Conservation (phyloP, 495 filamentous ascomycete species). For the Tuber umbilicatum region DNA sequence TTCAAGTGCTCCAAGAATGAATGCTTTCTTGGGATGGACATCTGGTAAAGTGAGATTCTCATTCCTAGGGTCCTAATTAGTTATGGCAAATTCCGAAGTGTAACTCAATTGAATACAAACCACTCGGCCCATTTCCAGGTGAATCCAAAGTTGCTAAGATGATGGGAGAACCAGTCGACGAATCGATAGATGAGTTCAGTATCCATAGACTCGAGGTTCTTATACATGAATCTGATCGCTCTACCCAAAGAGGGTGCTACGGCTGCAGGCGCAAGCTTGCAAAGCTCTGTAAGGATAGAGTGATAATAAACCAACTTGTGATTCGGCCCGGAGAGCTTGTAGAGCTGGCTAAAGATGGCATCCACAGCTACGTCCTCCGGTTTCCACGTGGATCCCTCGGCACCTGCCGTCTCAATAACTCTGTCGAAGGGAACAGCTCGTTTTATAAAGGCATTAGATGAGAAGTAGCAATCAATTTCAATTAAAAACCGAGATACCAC, state of each 20-base stretch:
- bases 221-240: slow-evolving; percentile 87
- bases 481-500: slow-evolving; percentile 81
- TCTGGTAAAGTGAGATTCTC: slow-evolving; percentile 72
- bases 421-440: slow-evolving; percentile 86
- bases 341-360: slow-evolving; percentile 90
- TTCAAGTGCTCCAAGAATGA: slow-evolving; percentile 82
- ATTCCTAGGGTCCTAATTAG: slow-evolving; percentile 39
- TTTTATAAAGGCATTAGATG: slow-evolving; percentile 79
- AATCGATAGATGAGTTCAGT: slow-evolving; percentile 81
- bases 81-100: not conserved
- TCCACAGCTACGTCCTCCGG: slow-evolving; percentile 96
- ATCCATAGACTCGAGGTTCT: slow-evolving; percentile 71
- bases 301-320: slow-evolving; percentile 98
- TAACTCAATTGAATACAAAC: slow-evolving; percentile 39
- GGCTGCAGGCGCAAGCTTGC: slow-evolving; percentile 88
- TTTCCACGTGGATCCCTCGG: slow-evolving; percentile 78
- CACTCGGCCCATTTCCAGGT: slow-evolving; percentile 99
- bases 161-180: slow-evolving; percentile 96
- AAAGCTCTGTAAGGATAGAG: slow-evolving; percentile 83
- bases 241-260: slow-evolving; percentile 92
- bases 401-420: slow-evolving; percentile 63
- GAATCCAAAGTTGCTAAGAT: slow-evolving; percentile 97
- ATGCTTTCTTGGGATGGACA: slow-evolving; percentile 81
- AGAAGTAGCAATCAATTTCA: slow-evolving; percentile 90
- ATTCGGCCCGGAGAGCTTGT: slow-evolving; percentile 76